Conservation (phyloP, 352 stramenopile species). For the Aphanomyces stellatus region DNA sequence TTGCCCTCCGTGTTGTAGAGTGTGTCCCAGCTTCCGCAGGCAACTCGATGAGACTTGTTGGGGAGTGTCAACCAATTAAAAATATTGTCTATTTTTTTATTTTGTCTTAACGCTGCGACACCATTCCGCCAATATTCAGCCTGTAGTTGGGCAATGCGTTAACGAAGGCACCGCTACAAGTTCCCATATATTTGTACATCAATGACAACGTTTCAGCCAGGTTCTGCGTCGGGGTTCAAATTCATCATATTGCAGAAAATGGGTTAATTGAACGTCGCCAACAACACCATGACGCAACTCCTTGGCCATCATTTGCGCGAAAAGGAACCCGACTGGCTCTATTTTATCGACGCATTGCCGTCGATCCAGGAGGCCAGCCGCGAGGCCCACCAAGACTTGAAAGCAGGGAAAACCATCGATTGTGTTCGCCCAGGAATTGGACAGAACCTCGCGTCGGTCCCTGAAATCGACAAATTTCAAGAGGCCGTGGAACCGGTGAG, state of each 20-base stretch:
- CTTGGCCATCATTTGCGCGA: conserved; percentile 48
- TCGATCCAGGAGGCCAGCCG: conserved; percentile 68
- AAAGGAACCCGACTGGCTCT: conserved; percentile 56
- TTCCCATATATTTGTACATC: too few species aligned
- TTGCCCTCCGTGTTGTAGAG: too few species aligned
- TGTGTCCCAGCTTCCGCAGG: too few species aligned
- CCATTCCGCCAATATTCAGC: conserved; percentile 80
- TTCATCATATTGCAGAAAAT: conserved; percentile 84
- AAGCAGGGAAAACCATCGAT: conserved; percentile 61
- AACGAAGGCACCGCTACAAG: conserved; percentile 73
- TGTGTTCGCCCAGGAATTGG: conserved; percentile 59
- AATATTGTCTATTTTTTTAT: too few species aligned
- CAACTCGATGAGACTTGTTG: too few species aligned
- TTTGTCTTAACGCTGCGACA: conserved; percentile 75
- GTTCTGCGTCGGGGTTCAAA: conserved; percentile 80
- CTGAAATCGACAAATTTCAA: conserved; percentile 55
- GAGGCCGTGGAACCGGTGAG: conserved; percentile 52
- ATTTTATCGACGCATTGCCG: conserved; percentile 62
- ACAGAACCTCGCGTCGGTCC: conserved; percentile 41
- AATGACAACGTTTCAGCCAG: too few species aligned
- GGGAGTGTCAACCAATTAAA: too few species aligned
- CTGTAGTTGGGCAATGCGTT: conserved; percentile 85
- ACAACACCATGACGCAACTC: conserved; percentile 81
- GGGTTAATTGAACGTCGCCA: conserved; percentile 69
- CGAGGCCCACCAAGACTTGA: conserved; percentile 64